Percentiles rank a stretch among this genome's conserved stretches.
Evolutionary conservation across 2,329 filamentous ascomycete species (phyloP).

Genomic region (Intubia oerlemansii): DNA sequence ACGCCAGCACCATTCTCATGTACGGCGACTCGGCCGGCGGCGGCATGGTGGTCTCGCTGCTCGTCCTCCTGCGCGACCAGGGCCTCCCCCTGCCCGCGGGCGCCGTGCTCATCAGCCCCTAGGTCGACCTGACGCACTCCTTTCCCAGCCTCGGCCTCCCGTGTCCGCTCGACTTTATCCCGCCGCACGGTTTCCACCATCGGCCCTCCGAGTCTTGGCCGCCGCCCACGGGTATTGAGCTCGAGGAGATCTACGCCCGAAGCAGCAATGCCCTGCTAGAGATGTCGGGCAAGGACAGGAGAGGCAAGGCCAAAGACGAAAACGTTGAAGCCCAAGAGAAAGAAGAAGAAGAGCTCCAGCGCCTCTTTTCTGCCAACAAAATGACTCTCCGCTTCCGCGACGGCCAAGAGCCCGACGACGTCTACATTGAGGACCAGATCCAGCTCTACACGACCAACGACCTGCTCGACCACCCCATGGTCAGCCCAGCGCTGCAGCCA

Average conservation of each 20-base stretch:
- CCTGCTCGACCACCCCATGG: conserved; percentile 65
- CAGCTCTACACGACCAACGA: conserved; percentile 77
- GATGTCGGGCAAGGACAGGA: too few relatives aligned
- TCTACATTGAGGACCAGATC: conserved; percentile 76
- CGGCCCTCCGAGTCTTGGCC: conserved; percentile 85
- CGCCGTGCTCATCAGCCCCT: conserved; percentile 77
- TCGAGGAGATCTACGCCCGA: conserved; percentile 19
- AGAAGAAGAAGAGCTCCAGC: too few relatives aligned
- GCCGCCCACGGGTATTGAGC: conserved; percentile 63
- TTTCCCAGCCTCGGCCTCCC: conserved; percentile 72
- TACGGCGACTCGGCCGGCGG: conserved; percentile 88
- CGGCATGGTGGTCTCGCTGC: conserved; percentile 65
- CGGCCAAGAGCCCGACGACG: conserved; percentile 22
- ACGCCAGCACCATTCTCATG: conserved; percentile 63
- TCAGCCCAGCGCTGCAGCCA: conserved; percentile 74
- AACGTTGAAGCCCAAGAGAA: neutral
- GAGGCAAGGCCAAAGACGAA: too few relatives aligned
- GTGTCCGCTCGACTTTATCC: conserved; percentile 68
- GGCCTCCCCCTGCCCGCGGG: conserved; percentile 72
- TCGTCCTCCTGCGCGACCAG: conserved; percentile 66
- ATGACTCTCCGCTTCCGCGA: conserved; percentile 21
- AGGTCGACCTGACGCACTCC: conserved; percentile 89
- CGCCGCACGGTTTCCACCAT: conserved; percentile 70
- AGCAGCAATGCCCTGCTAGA: too few relatives aligned
- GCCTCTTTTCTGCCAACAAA: conserved; percentile 15